These are phyloP conservation scores for Fusarium nisikadoi DNA, from an alignment of 2,329 filamentous ascomycete species.

Conservation along the genomic window DNA sequence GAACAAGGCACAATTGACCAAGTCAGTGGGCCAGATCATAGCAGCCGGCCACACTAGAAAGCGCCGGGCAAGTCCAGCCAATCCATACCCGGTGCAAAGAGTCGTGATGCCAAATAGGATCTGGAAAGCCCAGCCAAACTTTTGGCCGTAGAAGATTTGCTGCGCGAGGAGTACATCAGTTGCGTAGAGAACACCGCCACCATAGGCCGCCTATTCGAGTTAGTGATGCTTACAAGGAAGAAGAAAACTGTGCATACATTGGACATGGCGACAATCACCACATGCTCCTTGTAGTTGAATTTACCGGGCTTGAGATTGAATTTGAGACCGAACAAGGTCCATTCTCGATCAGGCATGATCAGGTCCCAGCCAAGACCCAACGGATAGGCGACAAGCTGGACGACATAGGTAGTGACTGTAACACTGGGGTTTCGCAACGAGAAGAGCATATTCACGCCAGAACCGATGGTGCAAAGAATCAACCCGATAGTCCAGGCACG, in stretches of 20 bases:
- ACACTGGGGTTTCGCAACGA: constrained; percentile 69
- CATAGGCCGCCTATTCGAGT: constrained; percentile 62
- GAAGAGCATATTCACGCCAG: constrained; percentile 70
- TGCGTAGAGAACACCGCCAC: constrained; percentile 67
- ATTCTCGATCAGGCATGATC: constrained; percentile 63
- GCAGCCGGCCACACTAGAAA: constrained; percentile 65
- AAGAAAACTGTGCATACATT: constrained; percentile 58
- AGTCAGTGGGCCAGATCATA: constrained; percentile 68
- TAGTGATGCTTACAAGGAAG: constrained; percentile 26
- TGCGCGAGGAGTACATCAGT: constrained; percentile 62
- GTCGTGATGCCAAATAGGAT: constrained; percentile 65
- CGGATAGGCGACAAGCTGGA: constrained; percentile 71
- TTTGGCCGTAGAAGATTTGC: constrained; percentile 66
- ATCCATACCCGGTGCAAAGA: constrained; percentile 66
- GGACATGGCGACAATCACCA: constrained; percentile 71
- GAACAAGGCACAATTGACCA: constrained; percentile 65
- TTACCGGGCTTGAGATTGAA: constrained; percentile 67
- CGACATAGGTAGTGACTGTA: constrained; percentile 68
- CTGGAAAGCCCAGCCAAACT: constrained; percentile 65
- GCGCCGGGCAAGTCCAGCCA: constrained; percentile 64
- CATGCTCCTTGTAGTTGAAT: constrained; percentile 72
- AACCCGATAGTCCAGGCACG: constrained; percentile 72
- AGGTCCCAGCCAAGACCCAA: constrained; percentile 65
- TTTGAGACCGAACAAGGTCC: constrained; percentile 62
- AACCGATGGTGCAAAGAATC: constrained; percentile 70